Base-by-base conservation (phyloP, 768 basidiomycete species). In the Suillus luteus region DNA sequence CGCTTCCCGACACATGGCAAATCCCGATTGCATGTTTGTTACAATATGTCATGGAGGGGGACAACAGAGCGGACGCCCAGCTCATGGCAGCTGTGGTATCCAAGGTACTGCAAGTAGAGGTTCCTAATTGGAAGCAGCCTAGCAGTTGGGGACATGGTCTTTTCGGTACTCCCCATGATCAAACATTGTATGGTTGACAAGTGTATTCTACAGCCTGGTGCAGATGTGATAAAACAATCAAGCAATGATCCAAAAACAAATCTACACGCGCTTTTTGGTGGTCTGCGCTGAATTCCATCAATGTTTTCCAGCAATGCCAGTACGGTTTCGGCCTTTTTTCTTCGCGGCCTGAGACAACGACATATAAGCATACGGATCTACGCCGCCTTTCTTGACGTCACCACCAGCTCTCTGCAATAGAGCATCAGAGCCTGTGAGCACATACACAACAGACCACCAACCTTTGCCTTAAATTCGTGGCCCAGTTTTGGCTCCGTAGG, bases 381-480 rank as follows among this genome's bases (percentile, higher is more conserved):
- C 76, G 17, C 90, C 90, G 48, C 86, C 85, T 73, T 86, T 92
- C 77, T 94, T 96, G 74, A 97, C 81, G 73, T 99, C 97, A 9
- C 97, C 97, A 38, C 92, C 93, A 27, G 96, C 97, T 80, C 88
- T 92, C 96, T 99, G 75, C 60, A 66, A 48, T 46, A 24, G 46
- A 61, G n/a, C 6, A 31, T 31, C 24, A 27, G 27, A 33, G 49
- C 64, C 64, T 51, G 55, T 41, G 37, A 57, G 11, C 24, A 44
- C 15, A 62, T 12, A 15, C 22, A 64, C 61, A 46, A 52, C 7
- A 48, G 24, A 65, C 11, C 9, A 76, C 87, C 62, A 68, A 94
- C 96, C 88, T 95, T 99, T 37, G 97, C 93, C 75, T 91, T 96
- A 83, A 97, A 99, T 75, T 99, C 95, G 15, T 87, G 86, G 14